Conservation (phyloP, 208 protist genomes). For the Phytomonas francai region DNA sequence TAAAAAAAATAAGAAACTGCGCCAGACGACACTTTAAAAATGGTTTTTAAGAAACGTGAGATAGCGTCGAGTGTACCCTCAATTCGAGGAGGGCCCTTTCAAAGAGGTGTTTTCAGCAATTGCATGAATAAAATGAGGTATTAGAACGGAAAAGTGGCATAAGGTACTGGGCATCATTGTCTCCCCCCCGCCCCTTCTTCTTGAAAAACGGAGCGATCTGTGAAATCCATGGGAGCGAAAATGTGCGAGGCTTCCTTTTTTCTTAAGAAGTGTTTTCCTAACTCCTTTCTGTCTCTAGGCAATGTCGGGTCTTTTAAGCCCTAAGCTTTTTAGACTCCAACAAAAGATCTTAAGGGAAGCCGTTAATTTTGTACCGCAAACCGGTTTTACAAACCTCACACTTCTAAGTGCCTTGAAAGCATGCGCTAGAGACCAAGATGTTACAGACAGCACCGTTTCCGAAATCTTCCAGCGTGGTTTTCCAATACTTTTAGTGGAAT, state of each 20-base stretch:
- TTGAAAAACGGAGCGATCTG: not conserved
- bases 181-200: not conserved
- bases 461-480: constrained; percentile 58
- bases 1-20: too few species aligned
- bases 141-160: too few species aligned
- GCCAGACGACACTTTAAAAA: too few species aligned
- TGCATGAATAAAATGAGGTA: too few species aligned
- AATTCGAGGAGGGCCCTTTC: not conserved
- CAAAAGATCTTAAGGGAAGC: constrained; percentile 31
- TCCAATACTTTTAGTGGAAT: constrained; percentile 49
- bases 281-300: not conserved
- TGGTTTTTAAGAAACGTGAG: too few species aligned
- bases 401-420: constrained; percentile 20
- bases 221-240: too few species aligned
- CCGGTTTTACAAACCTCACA: constrained; percentile 34
- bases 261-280: not conserved
- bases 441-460: constrained; percentile 16
- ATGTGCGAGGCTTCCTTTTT: too few species aligned
- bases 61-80: not conserved
- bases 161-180: too few species aligned
- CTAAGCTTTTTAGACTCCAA: constrained; percentile 17
- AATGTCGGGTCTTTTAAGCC: constrained; percentile 17
- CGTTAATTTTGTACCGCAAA: constrained; percentile 23
- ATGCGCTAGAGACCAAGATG: constrained; percentile 6
- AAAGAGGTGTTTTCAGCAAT: too few species aligned